Conservation (phyloP, 2,329 filamentous ascomycete genomes). For the Coniochaeta sp. region DNA sequence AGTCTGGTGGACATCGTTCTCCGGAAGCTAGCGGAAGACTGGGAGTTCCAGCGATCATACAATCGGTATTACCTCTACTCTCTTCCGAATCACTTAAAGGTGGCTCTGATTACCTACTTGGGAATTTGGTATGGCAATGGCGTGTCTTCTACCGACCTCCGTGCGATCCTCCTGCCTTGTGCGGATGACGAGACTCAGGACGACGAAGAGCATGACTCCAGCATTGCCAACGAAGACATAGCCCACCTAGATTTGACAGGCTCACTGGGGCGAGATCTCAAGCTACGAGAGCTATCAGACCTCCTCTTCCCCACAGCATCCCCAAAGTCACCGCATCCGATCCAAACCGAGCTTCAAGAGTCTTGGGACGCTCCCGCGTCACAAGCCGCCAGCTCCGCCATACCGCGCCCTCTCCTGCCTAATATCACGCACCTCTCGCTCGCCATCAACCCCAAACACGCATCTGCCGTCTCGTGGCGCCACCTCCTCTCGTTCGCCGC, state of each 20-base stretch:
- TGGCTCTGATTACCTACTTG: constrained; percentile 43
- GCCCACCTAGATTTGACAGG: constrained; percentile 46
- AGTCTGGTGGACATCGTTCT: constrained; percentile 47
- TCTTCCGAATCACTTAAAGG: constrained; percentile 44
- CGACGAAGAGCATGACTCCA: constrained; percentile 12
- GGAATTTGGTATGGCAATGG: constrained; percentile 36
- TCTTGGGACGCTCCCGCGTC: constrained; percentile 42
- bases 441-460: constrained; percentile 31
- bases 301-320: constrained; percentile 37
- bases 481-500: constrained; percentile 47
- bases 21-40: constrained; percentile 42
- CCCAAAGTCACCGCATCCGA: constrained; percentile 4
- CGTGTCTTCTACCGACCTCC: constrained; percentile 42
- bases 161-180: constrained; percentile 32
- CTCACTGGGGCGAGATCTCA: constrained; percentile 41
- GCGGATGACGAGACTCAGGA: constrained; percentile 16
- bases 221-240: constrained; percentile 35
- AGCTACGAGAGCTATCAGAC: constrained; percentile 42
- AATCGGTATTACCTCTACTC: constrained; percentile 49
- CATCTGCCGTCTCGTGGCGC: constrained; percentile 43
- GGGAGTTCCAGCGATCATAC: constrained; percentile 47
- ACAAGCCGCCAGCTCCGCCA: constrained; percentile 12
- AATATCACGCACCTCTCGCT: constrained; percentile 55
- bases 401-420: constrained; percentile 37
- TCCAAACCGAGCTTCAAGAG: constrained; percentile 29